Percentiles rank a stretch among this genome's conserved stretches.
Conservation (phyloP, 2,329 filamentous ascomycete species). For the Colletotrichum noveboracense region DNA sequence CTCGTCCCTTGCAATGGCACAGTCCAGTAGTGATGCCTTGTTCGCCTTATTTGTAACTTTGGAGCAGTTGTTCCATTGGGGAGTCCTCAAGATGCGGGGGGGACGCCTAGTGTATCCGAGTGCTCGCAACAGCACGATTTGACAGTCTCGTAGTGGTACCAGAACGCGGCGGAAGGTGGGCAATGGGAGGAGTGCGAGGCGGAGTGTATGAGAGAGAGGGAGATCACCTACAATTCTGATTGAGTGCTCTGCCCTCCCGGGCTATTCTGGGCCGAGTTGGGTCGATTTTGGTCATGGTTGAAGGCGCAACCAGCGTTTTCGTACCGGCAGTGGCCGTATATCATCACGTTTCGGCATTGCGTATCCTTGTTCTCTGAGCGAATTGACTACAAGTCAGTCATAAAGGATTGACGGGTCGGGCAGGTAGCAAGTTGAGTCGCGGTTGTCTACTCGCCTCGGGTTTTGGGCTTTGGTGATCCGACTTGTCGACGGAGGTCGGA, state of each 20-base stretch:
- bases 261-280: conserved; percentile 27
- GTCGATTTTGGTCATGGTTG: conserved; percentile 80
- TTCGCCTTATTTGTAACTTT: background rate
- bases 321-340: conserved; percentile 92
- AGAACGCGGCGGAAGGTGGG: background rate
- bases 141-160: background rate
- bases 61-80: background rate
- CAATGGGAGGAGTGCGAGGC: background rate
- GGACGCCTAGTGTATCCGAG: background rate
- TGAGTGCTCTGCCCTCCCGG: conserved; percentile 32
- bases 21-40: background rate
- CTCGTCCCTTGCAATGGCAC: background rate
- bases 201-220: background rate
- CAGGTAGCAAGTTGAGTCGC: conserved; percentile 4
- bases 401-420: background rate
- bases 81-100: background rate
- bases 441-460: conserved; percentile 49
- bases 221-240: conserved; percentile 53
- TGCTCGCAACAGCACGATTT: background rate
- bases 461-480: conserved; percentile 62
- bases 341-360: conserved; percentile 88
- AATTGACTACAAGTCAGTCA: conserved; percentile 23
- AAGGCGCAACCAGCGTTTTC: conserved; percentile 91
- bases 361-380: conserved; percentile 81
- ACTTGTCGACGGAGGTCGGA: conserved; percentile 57